Conservation (phyloP, 129 eudicot genomes). For the Flaveria ramosissima region DNA sequence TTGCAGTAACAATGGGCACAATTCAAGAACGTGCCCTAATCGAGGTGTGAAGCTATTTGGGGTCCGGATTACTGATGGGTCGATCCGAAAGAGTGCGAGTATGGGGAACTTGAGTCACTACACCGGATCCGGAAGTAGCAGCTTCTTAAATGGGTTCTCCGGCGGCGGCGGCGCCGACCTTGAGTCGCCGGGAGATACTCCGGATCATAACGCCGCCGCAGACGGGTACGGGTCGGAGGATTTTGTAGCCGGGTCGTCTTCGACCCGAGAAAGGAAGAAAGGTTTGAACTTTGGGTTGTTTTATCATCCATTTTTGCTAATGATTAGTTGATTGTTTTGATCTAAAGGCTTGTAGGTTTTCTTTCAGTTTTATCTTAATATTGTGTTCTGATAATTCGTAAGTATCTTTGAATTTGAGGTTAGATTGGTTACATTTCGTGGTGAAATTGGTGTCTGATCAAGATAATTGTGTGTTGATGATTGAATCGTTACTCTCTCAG, state of each 20-base stretch:
- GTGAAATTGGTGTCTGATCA: slow-evolving; percentile 11
- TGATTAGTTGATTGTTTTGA: background rate
- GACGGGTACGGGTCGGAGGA: slow-evolving; percentile 96
- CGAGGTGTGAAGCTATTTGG: slow-evolving; percentile 91
- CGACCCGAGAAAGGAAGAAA: slow-evolving; percentile 87
- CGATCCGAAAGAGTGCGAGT: slow-evolving; percentile 93
- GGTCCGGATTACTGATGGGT: slow-evolving; percentile 86
- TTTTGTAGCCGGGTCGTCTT: slow-evolving; percentile 80
- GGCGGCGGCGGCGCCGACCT: slow-evolving; percentile 40
- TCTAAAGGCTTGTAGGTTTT: background rate
- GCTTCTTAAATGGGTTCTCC: slow-evolving; percentile 46
- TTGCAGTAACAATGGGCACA: slow-evolving; percentile 95
- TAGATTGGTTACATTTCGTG: slow-evolving; percentile 1
- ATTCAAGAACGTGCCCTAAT: slow-evolving; percentile 92
- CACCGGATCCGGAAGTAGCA: slow-evolving; percentile 42
- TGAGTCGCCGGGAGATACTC: slow-evolving; percentile 57
- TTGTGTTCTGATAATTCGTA: background rate
- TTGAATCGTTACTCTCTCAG: too few species aligned
- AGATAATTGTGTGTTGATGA: background rate
- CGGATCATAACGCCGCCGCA: slow-evolving; percentile 51
- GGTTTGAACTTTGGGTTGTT: slow-evolving; percentile 39
- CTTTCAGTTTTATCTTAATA: background rate
- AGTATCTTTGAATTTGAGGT: background rate
- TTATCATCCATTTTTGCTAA: slow-evolving; percentile 1
- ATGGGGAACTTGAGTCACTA: slow-evolving; percentile 92